These are phyloP conservation scores for Silene uniflora DNA, from an alignment of 148 eudicot species.

Conservation along the genomic window DNA sequence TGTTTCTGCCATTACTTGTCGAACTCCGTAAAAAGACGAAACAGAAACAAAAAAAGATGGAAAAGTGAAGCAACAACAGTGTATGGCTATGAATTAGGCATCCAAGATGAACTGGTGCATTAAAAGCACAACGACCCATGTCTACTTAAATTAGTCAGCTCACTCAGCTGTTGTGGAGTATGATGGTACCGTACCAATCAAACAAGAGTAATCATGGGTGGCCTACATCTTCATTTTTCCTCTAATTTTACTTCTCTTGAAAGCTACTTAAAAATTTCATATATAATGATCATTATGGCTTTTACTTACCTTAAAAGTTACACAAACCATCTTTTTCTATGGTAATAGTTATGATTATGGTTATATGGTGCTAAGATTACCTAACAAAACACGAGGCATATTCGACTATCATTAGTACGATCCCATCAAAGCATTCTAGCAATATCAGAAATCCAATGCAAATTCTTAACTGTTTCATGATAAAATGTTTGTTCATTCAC, in stretches of 20 bases:
- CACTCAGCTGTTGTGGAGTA: conserved; percentile 4
- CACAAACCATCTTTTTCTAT: conserved; percentile 9
- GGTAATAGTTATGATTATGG: not conserved
- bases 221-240: conserved; percentile 11
- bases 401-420: not conserved
- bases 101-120: not conserved
- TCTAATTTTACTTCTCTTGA: conserved; percentile 27
- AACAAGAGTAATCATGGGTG: conserved; percentile 20
- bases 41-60: not conserved
- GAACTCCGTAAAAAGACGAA: not conserved
- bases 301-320: conserved; percentile 21
- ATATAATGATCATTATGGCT: conserved; percentile 9
- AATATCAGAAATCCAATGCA: no score
- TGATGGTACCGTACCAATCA: conserved; percentile 8
- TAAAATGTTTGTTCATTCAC: no score
- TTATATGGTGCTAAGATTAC: not conserved
- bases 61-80: not conserved
- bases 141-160: conserved; percentile 4
- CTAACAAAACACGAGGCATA: not conserved
- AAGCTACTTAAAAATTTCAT: conserved; percentile 16
- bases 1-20: conserved; percentile 5
- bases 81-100: not conserved
- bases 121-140: not conserved
- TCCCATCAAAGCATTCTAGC: not conserved
- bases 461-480: no score